Base-by-base conservation (phyloP, 1,139 yeast genomes). In the Taphrina confusa region DNA sequence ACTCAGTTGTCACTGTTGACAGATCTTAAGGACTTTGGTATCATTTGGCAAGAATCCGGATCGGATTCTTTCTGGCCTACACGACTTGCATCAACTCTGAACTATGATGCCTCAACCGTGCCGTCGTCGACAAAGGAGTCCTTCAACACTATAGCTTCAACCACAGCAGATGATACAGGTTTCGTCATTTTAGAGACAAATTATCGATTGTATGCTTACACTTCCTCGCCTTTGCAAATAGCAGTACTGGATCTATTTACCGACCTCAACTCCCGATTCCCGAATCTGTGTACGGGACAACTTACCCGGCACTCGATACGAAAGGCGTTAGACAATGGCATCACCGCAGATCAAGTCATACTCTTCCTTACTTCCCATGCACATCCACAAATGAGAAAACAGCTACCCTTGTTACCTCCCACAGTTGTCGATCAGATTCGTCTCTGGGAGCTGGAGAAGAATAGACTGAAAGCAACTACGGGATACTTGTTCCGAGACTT, bases 391-490 rank as follows among this genome's bases (percentile, higher is more conserved):
- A 87, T 91, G 95, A 76, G 83, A 25, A 44, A 55, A 51, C 60
- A 67, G 22, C 68, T 66, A 20, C 73, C 74, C 3, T 77, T 90
- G 16, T 74, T 92, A 11, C 98, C 97, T 2, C 96, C 97, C 0
- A 94, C 96, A 0, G 96, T 92, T 6, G 90, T 89, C 0, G 99
- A 92, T 73, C 99, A 92, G 71, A 88, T 92, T 66, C 85, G 84
- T 69, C 77, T 92, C 61, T 92, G 99, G 99, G 98, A 92, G 74
- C 77, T 92, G 65, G 99, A 92, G 70, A 75, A 91, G 76, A 98
- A 92, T 71, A 81, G 99, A 73, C 87, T 92, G 65, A 85, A 87
- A 68, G 83, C 95, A 0, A 87, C 84, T 60, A 90, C 85, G 40
- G 99, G 99, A 0, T 91, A 85, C 65, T 73, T 92, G 57, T 92